Evolutionary conservation across 352 stramenopile species (phyloP).

Genomic region (Phytopythium oedochilum): DNA sequence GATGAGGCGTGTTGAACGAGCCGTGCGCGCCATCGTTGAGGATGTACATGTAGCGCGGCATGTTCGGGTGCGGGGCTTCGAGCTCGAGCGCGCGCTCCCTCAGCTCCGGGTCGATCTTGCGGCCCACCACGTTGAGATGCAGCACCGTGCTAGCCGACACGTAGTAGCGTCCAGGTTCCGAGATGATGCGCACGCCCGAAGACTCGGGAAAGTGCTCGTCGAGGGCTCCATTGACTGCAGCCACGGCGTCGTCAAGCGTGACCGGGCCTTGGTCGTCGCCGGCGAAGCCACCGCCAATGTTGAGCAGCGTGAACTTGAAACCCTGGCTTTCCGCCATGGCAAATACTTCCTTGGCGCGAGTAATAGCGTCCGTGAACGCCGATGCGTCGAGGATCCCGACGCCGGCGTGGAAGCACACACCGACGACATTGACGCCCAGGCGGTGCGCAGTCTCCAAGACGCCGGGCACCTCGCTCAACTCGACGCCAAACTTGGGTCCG

Average conservation of each 20-base stretch:
- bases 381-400: constrained; percentile 68
- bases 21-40: constrained; percentile 44
- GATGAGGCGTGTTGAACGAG: constrained; percentile 34
- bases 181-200: constrained; percentile 72
- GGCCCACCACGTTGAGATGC: constrained; percentile 64
- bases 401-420: constrained; percentile 88
- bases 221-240: constrained; percentile 33
- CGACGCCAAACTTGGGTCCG: constrained; percentile 80
- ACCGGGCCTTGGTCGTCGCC: constrained; percentile 36
- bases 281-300: constrained; percentile 88
- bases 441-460: constrained; percentile 60
- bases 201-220: constrained; percentile 37
- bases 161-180: constrained; percentile 88
- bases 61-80: constrained; percentile 5
- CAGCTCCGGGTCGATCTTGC: constrained; percentile 33
- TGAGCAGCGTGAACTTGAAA: constrained; percentile 67
- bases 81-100: constrained; percentile 6
- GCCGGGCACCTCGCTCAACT: constrained; percentile 39
- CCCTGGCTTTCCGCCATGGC: constrained; percentile 48
- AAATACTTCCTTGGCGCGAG: constrained; percentile 59
- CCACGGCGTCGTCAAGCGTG: constrained; percentile 34
- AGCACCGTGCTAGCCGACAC: constrained; percentile 66
- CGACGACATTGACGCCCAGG: constrained; percentile 63
- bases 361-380: constrained; percentile 75
- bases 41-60: constrained; percentile 50